phyloP scores from a whole-genome alignment of 306 rosid genomes.

The cucumber (Cucumis sativus) region Cucumber_9930_V3 NC_026659.2:16497501-16498000 shows the following conservation, averaged over 20 bases:
- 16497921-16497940: background rate
- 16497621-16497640: background rate
- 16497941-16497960: background rate
- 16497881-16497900: background rate
- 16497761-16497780: background rate
- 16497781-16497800: background rate
- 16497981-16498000: background rate
- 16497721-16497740: background rate
- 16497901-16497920: background rate
- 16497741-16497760: background rate
- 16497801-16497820: background rate
- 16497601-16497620: background rate
- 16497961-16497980: background rate
- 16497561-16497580: background rate
- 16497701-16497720: background rate
- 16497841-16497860: background rate
- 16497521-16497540: slow-evolving; percentile 74
- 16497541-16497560: background rate
- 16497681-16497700: background rate
- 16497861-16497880: background rate
- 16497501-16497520: slow-evolving; percentile 71
- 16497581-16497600: background rate
- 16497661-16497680: background rate
- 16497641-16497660: background rate
- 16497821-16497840: background rate